A percentile compares a stretch with the other conserved stretches of the same genome.
Evolutionary conservation across 768 basidiomycete genomes (phyloP).

Genomic region (Russula sp.): DNA sequence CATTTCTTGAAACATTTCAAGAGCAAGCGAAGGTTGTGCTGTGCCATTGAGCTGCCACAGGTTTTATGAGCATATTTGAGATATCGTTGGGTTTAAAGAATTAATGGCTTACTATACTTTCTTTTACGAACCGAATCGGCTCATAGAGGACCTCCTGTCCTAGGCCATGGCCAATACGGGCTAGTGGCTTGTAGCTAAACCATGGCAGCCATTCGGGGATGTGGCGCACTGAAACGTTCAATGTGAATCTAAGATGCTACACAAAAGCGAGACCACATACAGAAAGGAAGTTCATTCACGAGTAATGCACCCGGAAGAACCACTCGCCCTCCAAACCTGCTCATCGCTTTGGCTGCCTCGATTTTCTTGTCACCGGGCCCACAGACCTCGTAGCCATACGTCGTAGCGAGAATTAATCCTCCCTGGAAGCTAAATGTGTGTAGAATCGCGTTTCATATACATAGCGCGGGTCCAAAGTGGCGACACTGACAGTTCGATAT

Average conservation of each 20-base stretch:
- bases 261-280: not conserved
- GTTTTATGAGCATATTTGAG: not conserved
- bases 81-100: not conserved
- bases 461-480: too few relatives aligned
- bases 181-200: constrained; percentile 14
- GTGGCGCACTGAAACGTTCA: not conserved
- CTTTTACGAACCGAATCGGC: constrained; percentile 12
- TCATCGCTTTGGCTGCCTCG: not conserved
- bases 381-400: constrained; percentile 3
- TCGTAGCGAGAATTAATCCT: constrained; percentile 1
- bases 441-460: too few relatives aligned
- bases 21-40: constrained; percentile 8
- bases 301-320: constrained; percentile 10
- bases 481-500: not conserved
- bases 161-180: not conserved
- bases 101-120: constrained; percentile 1
- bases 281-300: constrained; percentile 13
- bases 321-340: not conserved
- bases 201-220: constrained; percentile 8
- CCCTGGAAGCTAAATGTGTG: not conserved
- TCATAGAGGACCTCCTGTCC: not conserved
- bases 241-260: too few relatives aligned
- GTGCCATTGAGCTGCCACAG: not conserved
- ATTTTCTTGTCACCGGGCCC: not conserved
- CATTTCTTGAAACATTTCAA: not conserved